Base-by-base conservation (phyloP, 1,284 basidiomycete species). In the Ganoderma multipileum region DNA sequence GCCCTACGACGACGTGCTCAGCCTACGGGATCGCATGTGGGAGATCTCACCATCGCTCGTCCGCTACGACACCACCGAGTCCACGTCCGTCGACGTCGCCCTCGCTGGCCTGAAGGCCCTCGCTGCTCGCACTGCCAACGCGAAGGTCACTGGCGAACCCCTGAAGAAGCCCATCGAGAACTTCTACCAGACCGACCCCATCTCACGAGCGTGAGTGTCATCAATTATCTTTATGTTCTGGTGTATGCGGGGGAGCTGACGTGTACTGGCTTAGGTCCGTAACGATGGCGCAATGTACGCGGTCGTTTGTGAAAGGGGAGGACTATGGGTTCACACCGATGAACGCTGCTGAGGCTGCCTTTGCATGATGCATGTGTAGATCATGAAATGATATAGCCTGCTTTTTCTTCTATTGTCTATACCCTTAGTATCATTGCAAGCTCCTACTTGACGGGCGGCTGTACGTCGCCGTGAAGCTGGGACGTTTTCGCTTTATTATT, bases 121-220 rank as follows among this genome's bases (percentile, higher is more conserved):
- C 30, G 85, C 84, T 26, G 81, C 81, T 14, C 78, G 82, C 59
- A 90, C 87, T 20, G 80, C 82, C 41, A 83, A 82, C 14, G 86
- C 87, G 55, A 90, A 90, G 80, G 85, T 88, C 47, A 85, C 87
- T 2, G 88, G 87, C 8, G 83, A 83, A 55, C 84, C 88, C 11
- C 90, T 99, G 82, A 86, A 85, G 80, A 94, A 92, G 81, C 94
- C 96, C 2, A 93, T 99, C 75, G 76, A 84, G 67, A 98, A 98
- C 86, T 99, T 99, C 83, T 99, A 99, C 84, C 92, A 96, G 83
- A 99, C 97, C 9, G 96, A 97, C 81, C 88, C 93, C 42, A 92
- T 95, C 73, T 94, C 93, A 61, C 84, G 93, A 86, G 91, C 93
- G 92, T 93, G 74, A 82, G 93, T 89, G 0, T 66, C 33, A 14